phyloP scores from a whole-genome alignment of 176 grass and related monocot genomes.

The Elymus sibiricus region DNA sequence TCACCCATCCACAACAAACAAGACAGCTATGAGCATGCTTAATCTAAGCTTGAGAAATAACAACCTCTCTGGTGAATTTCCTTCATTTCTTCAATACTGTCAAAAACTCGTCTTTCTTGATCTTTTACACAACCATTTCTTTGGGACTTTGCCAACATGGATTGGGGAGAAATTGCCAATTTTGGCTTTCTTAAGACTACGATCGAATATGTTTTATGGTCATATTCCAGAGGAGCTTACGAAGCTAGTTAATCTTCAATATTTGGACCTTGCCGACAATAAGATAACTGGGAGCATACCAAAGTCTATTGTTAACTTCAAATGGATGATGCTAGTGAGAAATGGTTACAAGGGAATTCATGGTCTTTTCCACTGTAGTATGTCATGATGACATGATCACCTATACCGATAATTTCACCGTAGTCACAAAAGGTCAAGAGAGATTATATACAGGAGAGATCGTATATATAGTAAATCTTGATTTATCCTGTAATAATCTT shows the following conservation, averaged over 20 bases:
- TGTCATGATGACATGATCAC: too few relatives aligned
- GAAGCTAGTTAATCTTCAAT: background rate
- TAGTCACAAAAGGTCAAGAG: conserved; percentile 29
- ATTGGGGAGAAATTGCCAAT: background rate
- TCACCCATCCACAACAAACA: background rate
- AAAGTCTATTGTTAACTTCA: background rate
- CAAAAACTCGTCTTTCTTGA: background rate
- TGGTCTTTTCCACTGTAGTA: too few relatives aligned
- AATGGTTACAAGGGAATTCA: background rate
- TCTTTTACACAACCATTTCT: background rate
- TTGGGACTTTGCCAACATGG: background rate
- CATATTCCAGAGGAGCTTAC: background rate
- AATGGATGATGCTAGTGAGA: background rate
- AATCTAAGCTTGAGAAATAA: conserved; percentile 9
- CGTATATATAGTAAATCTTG: background rate
- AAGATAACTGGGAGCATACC: conserved; percentile 23
- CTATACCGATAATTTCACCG: background rate
- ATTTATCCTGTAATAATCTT: conserved; percentile 33
- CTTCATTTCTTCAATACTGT: background rate
- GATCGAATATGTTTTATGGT: conserved; percentile 38
- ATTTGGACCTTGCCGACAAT: conserved; percentile 23
- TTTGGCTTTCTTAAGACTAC: background rate
- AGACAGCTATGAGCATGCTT: too few relatives aligned
- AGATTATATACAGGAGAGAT: background rate
- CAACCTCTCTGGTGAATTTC: conserved; percentile 13